Evolutionary conservation across 768 basidiomycete genomes (phyloP).

Genomic region (Botryobasidium botryosum): DNA sequence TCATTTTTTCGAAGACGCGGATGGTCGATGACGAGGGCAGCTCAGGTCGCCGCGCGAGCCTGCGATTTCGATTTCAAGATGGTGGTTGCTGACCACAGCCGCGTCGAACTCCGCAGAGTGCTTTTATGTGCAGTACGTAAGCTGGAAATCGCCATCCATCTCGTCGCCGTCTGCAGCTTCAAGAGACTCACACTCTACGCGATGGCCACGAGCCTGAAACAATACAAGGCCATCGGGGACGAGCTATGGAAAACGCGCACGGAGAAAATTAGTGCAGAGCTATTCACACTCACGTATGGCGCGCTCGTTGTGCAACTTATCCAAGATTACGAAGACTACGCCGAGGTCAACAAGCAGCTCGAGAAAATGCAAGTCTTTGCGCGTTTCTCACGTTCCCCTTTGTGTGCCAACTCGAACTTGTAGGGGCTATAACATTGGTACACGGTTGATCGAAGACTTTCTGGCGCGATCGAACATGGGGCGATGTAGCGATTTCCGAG

Average conservation of each 20-base stretch:
- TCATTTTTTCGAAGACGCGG: too few species aligned
- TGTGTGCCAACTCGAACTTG: background rate
- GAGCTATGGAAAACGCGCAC: slow-evolving; percentile 90
- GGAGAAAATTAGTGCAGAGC: slow-evolving; percentile 95
- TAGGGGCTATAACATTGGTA: slow-evolving; percentile 99
- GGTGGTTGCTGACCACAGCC: too few species aligned
- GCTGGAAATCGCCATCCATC: too few species aligned
- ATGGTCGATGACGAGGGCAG: too few species aligned
- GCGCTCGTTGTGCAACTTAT: slow-evolving; percentile 96
- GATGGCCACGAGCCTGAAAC: too few species aligned
- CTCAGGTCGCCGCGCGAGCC: too few species aligned
- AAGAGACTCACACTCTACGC: too few species aligned
- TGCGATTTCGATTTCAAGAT: too few species aligned
- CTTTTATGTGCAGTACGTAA: too few species aligned
- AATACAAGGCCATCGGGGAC: slow-evolving; percentile 79
- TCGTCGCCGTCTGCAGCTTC: slow-evolving; percentile 19
- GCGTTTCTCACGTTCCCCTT: background rate
- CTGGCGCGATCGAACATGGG: slow-evolving; percentile 82
- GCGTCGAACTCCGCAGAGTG: too few species aligned
- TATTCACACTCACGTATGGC: slow-evolving; percentile 93
- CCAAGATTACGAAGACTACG: slow-evolving; percentile 97
- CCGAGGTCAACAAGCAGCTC: slow-evolving; percentile 86
- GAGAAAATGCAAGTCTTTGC: slow-evolving; percentile 46
- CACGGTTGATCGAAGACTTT: slow-evolving; percentile 90
- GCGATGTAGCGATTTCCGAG: slow-evolving; percentile 83